Evolutionary conservation across 1,284 basidiomycete species (phyloP).

Genomic region (Takashimella koratensis): DNA sequence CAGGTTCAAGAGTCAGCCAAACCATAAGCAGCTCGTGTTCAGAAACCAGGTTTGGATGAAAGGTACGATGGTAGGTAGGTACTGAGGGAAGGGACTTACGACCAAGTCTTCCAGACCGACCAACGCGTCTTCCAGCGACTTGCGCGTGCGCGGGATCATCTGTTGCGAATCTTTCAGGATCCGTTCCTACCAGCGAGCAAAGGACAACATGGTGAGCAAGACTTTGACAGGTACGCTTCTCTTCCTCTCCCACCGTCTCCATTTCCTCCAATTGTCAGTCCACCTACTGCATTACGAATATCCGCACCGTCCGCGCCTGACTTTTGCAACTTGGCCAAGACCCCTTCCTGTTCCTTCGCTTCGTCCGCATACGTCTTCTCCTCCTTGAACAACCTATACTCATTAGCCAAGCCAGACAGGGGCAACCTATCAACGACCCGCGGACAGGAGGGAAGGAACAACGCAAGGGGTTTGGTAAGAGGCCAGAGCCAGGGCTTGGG

Average conservation of each 20-base stretch:
- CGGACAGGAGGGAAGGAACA: too few species aligned
- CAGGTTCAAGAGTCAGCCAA: too few species aligned
- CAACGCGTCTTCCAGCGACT: constrained; percentile 59
- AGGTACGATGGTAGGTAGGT: too few species aligned
- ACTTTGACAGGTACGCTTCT: too few species aligned
- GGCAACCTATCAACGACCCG: too few species aligned
- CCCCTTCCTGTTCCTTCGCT: constrained; percentile 58
- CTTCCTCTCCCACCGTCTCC: too few species aligned
- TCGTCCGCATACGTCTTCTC: constrained; percentile 66
- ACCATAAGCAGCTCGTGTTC: too few species aligned
- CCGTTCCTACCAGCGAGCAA: constrained; percentile 63
- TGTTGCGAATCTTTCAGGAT: constrained; percentile 73
- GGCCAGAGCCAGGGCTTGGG: not conserved
- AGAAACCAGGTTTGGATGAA: too few species aligned
- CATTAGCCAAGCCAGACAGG: not conserved
- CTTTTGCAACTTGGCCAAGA: constrained; percentile 61
- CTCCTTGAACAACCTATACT: constrained; percentile 66
- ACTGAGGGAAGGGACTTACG: too few species aligned
- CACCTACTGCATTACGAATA: constrained; percentile 73
- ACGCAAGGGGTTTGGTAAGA: not conserved
- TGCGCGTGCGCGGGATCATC: constrained; percentile 69
- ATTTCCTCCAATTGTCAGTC: too few species aligned
- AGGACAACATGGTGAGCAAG: too few species aligned
- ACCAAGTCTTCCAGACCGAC: constrained; percentile 65
- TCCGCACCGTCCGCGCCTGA: constrained; percentile 72